phyloP scores from a whole-genome alignment of 2,329 filamentous ascomycete species.

The Polychaeton citri region DNA sequence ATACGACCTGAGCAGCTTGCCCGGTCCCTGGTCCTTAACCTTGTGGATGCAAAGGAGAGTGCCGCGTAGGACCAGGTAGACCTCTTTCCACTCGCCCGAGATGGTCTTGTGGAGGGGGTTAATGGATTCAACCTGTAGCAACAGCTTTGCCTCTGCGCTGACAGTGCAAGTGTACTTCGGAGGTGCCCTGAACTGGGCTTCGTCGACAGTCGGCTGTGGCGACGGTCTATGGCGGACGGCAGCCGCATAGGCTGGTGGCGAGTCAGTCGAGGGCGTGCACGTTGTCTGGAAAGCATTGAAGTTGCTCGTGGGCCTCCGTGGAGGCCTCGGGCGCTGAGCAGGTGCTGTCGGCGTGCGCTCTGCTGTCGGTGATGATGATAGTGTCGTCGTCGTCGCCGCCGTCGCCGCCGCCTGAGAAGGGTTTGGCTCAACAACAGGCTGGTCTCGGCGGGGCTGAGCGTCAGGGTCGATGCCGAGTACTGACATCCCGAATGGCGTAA shows the following conservation, averaged over 20 bases:
- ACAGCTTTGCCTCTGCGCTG: slow-evolving; percentile 15
- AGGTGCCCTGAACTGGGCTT: background rate
- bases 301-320: slow-evolving; percentile 18
- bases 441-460: background rate
- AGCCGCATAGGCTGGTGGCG: slow-evolving; percentile 19
- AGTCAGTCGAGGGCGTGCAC: slow-evolving; percentile 16
- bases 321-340: too few relatives aligned
- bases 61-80: slow-evolving; percentile 52
- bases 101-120: slow-evolving; percentile 16
- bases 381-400: too few relatives aligned
- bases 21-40: slow-evolving; percentile 43
- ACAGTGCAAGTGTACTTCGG: slow-evolving; percentile 22
- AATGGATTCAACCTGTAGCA: slow-evolving; percentile 20
- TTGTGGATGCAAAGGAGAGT: slow-evolving; percentile 55
- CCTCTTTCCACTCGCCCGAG: slow-evolving; percentile 23
- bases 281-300: slow-evolving; percentile 22
- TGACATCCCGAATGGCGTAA: slow-evolving; percentile 4
- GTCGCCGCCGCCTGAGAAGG: too few relatives aligned
- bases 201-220: background rate
- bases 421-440: background rate
- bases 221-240: slow-evolving; percentile 9
- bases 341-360: background rate
- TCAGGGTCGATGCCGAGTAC: slow-evolving; percentile 3
- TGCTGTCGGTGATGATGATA: background rate
- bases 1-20: slow-evolving; percentile 51